phyloP scores from a whole-genome alignment of 1,284 basidiomycete genomes.

The Rhodotorula sp. region DNA sequence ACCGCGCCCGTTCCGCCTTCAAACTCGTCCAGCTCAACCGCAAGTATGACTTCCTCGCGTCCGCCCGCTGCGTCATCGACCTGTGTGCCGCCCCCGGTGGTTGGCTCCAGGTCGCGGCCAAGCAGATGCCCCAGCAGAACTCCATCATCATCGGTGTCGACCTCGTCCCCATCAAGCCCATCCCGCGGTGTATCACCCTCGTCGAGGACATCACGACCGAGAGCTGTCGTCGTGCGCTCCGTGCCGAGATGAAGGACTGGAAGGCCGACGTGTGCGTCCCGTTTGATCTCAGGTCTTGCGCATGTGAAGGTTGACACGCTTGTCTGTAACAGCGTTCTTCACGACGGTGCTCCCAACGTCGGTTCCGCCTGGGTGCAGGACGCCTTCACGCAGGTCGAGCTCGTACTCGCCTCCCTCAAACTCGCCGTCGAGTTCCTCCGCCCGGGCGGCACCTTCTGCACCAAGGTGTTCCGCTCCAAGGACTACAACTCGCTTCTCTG shows the following conservation, averaged over 20 bases:
- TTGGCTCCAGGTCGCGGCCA: conserved; percentile 98
- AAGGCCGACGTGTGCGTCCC: conserved; percentile 79
- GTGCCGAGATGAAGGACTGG: conserved; percentile 94
- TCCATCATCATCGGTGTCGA: conserved; percentile 97
- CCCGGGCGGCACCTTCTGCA: conserved; percentile 94
- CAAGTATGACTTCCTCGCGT: conserved; percentile 89
- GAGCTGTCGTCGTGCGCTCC: conserved; percentile 83
- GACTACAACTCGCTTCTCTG: conserved; percentile 99
- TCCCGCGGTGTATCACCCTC: conserved; percentile 90
- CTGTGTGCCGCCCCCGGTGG: conserved; percentile 98
- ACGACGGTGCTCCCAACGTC: conserved; percentile 99
- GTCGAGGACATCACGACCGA: conserved; percentile 93
- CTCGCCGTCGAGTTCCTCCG: conserved; percentile 93
- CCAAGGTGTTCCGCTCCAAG: conserved; percentile 97
- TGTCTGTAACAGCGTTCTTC: conserved; percentile 66
- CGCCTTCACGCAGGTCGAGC: conserved; percentile 95
- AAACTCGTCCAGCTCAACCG: conserved; percentile 99
- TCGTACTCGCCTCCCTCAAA: conserved; percentile 93
- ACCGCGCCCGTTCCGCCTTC: conserved; percentile 98
- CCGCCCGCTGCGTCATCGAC: conserved; percentile 91
- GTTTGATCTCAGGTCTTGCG: background rate
- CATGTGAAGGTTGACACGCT: background rate
- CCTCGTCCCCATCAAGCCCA: conserved; percentile 92
- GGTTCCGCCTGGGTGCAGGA: conserved; percentile 99
- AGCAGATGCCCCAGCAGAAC: conserved; percentile 81